These are phyloP conservation scores for Mycena albidolilacea DNA, from an alignment of 768 basidiomycete species.

Conservation along the genomic window DNA sequence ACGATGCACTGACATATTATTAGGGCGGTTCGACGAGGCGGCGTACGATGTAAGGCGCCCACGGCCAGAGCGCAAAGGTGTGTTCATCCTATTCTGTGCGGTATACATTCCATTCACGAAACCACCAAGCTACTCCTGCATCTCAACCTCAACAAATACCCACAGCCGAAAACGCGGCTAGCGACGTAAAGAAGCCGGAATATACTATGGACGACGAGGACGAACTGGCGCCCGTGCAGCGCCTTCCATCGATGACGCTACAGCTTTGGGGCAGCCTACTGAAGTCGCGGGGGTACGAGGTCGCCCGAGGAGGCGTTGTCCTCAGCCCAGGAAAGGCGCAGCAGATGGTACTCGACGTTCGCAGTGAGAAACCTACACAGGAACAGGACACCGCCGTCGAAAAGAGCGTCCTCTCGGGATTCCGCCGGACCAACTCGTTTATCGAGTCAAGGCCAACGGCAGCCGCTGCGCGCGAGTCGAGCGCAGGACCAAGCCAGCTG, in stretches of 20 bases:
- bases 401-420: conserved; percentile 69
- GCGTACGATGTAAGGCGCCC: conserved; percentile 72
- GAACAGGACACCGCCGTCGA: conserved; percentile 34
- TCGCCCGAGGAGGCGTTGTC: conserved; percentile 72
- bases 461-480: conserved; percentile 12
- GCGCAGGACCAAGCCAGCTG: conserved; percentile 21
- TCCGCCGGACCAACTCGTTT: conserved; percentile 75
- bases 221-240: conserved; percentile 66
- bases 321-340: conserved; percentile 70
- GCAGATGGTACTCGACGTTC: conserved; percentile 35
- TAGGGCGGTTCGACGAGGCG: conserved; percentile 76
- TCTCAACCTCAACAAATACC: conserved; percentile 8
- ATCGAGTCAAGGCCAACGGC: conserved; percentile 39
- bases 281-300: conserved; percentile 75
- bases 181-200: conserved; percentile 17
- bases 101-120: background rate
- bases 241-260: conserved; percentile 72
- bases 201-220: conserved; percentile 52
- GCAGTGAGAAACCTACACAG: conserved; percentile 34
- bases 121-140: conserved; percentile 43
- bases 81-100: background rate
- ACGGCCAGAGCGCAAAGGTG: conserved; percentile 67
- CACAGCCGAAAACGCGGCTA: background rate
- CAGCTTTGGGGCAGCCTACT: conserved; percentile 82
- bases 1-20: background rate